A percentile compares a stretch with the other conserved stretches of the same genome.
phyloP scores from a whole-genome alignment of 2,329 filamentous ascomycete species.

The Colletotrichum somersetense region DNA sequence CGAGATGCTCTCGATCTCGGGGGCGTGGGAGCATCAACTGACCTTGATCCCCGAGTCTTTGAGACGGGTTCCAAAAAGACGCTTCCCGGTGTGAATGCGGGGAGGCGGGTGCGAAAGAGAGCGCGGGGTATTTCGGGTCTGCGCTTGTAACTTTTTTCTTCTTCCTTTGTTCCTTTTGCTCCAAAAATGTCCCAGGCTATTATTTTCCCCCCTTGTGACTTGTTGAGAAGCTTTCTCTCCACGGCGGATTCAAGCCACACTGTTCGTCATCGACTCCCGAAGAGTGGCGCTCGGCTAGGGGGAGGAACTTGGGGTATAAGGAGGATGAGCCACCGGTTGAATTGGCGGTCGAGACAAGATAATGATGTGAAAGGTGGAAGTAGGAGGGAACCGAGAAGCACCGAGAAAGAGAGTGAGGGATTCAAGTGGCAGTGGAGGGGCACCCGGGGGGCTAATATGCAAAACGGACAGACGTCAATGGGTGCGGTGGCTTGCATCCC shows the following conservation, averaged over 20 bases:
- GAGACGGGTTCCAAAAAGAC: slow-evolving; percentile 25
- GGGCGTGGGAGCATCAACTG: slow-evolving; percentile 39
- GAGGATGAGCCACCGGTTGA: slow-evolving; percentile 11
- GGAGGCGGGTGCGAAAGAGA: slow-evolving; percentile 35
- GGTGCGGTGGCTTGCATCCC: slow-evolving; percentile 9
- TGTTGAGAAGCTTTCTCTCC: background rate
- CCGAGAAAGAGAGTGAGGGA: background rate
- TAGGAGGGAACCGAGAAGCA: slow-evolving; percentile 21
- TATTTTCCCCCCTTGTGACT: slow-evolving; percentile 33
- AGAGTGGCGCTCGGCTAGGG: slow-evolving; percentile 20
- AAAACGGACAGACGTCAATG: slow-evolving; percentile 28
- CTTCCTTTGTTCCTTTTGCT: background rate
- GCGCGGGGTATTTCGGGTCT: slow-evolving; percentile 20
- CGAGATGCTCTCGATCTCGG: slow-evolving; percentile 14
- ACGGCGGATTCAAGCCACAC: slow-evolving; percentile 35
- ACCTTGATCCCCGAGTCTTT: slow-evolving; percentile 30
- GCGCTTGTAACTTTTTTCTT: slow-evolving; percentile 16
- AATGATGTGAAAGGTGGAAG: slow-evolving; percentile 5
- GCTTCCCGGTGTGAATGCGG: slow-evolving; percentile 34
- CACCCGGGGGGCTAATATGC: slow-evolving; percentile 40
- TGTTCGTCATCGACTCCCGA: slow-evolving; percentile 38
- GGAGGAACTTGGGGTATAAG: background rate
- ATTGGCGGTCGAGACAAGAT: slow-evolving; percentile 1
- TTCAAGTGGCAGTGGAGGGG: slow-evolving; percentile 27
- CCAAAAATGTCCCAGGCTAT: background rate